Evolutionary conservation across 192 early-diverging fungal genomes (phyloP).

Genomic region (Podila minutissima): DNA sequence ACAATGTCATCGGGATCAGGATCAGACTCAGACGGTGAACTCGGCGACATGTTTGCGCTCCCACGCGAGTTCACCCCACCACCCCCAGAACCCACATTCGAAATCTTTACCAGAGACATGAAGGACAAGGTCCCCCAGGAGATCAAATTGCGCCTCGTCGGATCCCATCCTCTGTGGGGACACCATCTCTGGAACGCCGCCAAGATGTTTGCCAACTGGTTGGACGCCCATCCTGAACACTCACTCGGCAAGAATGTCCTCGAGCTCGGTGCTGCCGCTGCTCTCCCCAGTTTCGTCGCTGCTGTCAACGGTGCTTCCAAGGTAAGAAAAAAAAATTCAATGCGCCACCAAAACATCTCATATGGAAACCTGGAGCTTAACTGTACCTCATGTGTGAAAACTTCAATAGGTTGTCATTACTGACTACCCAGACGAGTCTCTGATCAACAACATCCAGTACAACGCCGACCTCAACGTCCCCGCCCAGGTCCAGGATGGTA

Average conservation of each 20-base stretch:
- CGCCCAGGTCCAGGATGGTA: slow-evolving; percentile 13
- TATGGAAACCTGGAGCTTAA: neutral
- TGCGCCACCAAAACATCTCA: neutral
- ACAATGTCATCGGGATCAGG: slow-evolving; percentile 26
- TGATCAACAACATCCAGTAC: slow-evolving; percentile 80
- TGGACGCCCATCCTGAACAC: slow-evolving; percentile 75
- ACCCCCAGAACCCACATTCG: slow-evolving; percentile 63
- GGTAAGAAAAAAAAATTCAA: slow-evolving; percentile 20
- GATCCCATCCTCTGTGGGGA: slow-evolving; percentile 85
- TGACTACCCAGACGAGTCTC: slow-evolving; percentile 81
- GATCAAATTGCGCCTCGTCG: slow-evolving; percentile 70
- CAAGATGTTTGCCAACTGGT: slow-evolving; percentile 78
- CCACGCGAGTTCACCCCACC: slow-evolving; percentile 50
- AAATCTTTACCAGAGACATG: slow-evolving; percentile 60
- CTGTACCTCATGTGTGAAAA: too few relatives aligned
- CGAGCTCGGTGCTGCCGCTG: slow-evolving; percentile 88
- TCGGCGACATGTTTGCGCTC: slow-evolving; percentile 43
- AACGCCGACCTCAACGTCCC: slow-evolving; percentile 69
- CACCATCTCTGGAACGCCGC: slow-evolving; percentile 95
- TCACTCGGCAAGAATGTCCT: slow-evolving; percentile 71
- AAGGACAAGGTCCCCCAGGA: slow-evolving; percentile 37
- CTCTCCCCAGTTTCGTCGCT: slow-evolving; percentile 79
- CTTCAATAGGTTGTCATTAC: slow-evolving; percentile 67
- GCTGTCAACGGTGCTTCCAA: slow-evolving; percentile 77
- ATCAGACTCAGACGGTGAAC: slow-evolving; percentile 42